phyloP scores from a whole-genome alignment of 768 basidiomycete genomes.

The Termitomyces sp. region DNA sequence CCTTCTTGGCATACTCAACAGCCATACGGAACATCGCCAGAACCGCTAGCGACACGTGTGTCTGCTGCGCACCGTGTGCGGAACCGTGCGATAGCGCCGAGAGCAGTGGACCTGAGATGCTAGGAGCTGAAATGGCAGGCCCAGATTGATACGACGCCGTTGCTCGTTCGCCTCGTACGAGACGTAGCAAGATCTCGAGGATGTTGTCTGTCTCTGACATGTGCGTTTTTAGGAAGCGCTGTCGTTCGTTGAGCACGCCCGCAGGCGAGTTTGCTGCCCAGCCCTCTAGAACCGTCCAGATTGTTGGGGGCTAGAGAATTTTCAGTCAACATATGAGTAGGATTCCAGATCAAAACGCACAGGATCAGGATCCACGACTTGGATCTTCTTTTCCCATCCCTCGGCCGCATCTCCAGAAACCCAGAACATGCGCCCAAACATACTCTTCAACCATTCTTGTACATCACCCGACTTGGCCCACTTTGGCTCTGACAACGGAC shows the following conservation, averaged over 20 bases:
- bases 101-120: conserved; percentile 66
- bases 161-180: conserved; percentile 87
- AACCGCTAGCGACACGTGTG: conserved; percentile 90
- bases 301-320: conserved; percentile 74
- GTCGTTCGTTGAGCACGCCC: conserved; percentile 72
- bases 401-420: conserved; percentile 79
- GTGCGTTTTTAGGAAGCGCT: conserved; percentile 87
- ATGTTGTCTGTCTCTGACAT: conserved; percentile 85
- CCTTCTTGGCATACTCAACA: conserved; percentile 77
- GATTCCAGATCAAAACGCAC: conserved; percentile 51
- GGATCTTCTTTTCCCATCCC: conserved; percentile 93
- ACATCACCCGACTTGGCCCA: conserved; percentile 96
- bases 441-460: conserved; percentile 89
- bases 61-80: conserved; percentile 85
- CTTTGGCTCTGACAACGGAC: conserved; percentile 91
- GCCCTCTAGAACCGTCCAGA: conserved; percentile 84
- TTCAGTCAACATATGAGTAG: background rate
- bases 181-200: conserved; percentile 87
- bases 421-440: conserved; percentile 89
- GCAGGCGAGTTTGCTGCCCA: conserved; percentile 88
- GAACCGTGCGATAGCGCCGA: conserved; percentile 72
- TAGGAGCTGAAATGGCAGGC: conserved; percentile 59
- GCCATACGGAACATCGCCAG: conserved; percentile 87
- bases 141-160: conserved; percentile 65
- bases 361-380: conserved; percentile 91